Conservation (phyloP, 441 rosid genomes). For the Croton laevigatus region DNA sequence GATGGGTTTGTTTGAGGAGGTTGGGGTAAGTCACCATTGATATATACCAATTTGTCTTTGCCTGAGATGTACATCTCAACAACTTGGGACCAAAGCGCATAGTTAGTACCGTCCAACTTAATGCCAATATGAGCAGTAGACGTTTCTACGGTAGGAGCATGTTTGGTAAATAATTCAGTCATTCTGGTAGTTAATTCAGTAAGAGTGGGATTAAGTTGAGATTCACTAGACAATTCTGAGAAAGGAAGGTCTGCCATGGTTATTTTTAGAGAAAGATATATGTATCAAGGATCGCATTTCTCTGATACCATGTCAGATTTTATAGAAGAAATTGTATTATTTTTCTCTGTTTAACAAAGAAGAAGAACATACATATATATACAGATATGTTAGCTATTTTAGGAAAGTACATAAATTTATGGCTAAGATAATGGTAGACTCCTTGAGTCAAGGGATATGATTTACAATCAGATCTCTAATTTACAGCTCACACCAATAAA, state of each 20-base stretch:
- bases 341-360: neutral
- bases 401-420: neutral
- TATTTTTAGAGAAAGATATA: neutral
- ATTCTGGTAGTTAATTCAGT: neutral
- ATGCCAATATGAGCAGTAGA: neutral
- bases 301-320: neutral
- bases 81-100: constrained; percentile 12
- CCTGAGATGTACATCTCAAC: constrained; percentile 13
- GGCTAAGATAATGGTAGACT: neutral
- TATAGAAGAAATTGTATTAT: neutral
- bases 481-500: neutral
- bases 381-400: neutral
- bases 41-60: constrained; percentile 7
- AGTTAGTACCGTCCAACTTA: constrained; percentile 1
- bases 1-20: neutral
- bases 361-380: neutral
- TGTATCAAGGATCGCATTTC: neutral
- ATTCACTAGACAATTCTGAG: neutral
- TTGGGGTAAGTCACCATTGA: constrained; percentile 4
- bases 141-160: too few relatives aligned
- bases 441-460: too few relatives aligned
- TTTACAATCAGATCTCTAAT: neutral
- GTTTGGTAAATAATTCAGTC: neutral
- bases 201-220: neutral
- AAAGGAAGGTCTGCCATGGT: neutral